A percentile compares a stretch with the other conserved stretches of the same genome.
These are phyloP conservation scores for Xylaria telfairii DNA, from an alignment of 495 filamentous ascomycete species.

Conservation along the genomic window DNA sequence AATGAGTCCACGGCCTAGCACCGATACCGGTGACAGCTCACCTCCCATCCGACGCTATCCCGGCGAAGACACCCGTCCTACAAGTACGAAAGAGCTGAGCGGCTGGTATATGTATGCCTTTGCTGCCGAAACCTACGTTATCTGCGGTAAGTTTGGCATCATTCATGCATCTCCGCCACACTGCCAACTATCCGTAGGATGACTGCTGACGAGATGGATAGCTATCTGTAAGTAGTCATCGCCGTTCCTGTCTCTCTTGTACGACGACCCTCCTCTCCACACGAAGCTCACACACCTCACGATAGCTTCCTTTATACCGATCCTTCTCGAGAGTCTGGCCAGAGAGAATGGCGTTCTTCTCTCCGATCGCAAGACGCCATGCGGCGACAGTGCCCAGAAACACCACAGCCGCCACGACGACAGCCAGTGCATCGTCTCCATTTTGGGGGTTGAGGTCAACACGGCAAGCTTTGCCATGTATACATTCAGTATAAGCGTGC, in stretches of 20 bases:
- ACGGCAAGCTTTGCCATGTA: conserved; percentile 99
- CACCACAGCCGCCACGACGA: conserved; percentile 38
- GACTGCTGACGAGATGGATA: conserved; percentile 30
- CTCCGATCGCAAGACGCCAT: conserved; percentile 74
- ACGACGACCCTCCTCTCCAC: not conserved
- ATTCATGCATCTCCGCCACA: conserved; percentile 20
- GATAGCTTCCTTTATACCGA: conserved; percentile 92
- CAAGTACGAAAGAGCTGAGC: conserved; percentile 82
- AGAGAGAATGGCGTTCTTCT: conserved; percentile 86
- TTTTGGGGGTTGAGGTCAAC: conserved; percentile 87
- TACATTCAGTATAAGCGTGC: conserved; percentile 90
- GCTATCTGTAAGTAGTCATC: conserved; percentile 38
- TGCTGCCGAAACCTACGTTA: conserved; percentile 96
- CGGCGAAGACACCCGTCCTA: conserved; percentile 86
- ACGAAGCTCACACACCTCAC: conserved; percentile 28
- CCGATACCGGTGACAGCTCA: conserved; percentile 28
- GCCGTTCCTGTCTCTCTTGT: not conserved
- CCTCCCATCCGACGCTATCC: conserved; percentile 57
- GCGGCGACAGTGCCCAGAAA: conserved; percentile 56
- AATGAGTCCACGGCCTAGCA: conserved; percentile 43
- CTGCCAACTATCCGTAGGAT: not conserved
- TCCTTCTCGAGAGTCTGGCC: conserved; percentile 90
- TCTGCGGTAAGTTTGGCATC: conserved; percentile 72
- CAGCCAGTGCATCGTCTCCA: conserved; percentile 82
- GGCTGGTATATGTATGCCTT: conserved; percentile 98